Evolutionary conservation across 169 alveolate species (phyloP).

Genomic region (Hepatocystis sp.): DNA sequence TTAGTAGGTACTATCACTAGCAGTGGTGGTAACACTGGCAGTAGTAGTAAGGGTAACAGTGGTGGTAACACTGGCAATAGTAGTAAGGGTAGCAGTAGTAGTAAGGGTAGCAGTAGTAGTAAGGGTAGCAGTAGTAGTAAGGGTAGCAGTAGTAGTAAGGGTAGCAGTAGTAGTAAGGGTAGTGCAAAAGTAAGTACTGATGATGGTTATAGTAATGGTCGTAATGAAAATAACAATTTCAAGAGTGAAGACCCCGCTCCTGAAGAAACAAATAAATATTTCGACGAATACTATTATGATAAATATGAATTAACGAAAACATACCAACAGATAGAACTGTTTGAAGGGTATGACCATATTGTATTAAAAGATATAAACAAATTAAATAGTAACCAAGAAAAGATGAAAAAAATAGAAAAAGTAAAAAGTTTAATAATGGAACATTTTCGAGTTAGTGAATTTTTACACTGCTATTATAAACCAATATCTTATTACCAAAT

Average conservation of each 20-base stretch:
- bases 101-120: too few relatives aligned
- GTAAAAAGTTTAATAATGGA: constrained; percentile 39
- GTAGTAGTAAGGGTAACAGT: too few relatives aligned
- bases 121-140: too few relatives aligned
- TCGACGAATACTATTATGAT: not conserved
- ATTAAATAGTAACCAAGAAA: not conserved
- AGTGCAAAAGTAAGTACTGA: not conserved
- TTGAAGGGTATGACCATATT: constrained; percentile 51
- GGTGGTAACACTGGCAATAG: too few relatives aligned
- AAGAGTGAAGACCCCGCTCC: not conserved
- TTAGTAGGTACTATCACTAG: too few relatives aligned
- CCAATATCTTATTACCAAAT: constrained; percentile 71
- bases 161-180: not conserved
- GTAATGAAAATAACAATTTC: not conserved
- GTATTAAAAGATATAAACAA: constrained; percentile 25
- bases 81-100: too few relatives aligned
- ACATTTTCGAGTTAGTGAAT: constrained; percentile 36
- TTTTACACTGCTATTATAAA: constrained; percentile 60
- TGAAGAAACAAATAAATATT: too few relatives aligned
- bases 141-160: not conserved
- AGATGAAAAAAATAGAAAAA: constrained; percentile 19
- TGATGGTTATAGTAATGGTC: not conserved
- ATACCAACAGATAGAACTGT: constrained; percentile 31
- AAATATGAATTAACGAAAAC: not conserved
- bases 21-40: too few relatives aligned